A percentile compares a stretch with the other conserved stretches of the same genome.
phyloP scores from a whole-genome alignment of 495 filamentous ascomycete genomes.

The Tuber borchii region DNA sequence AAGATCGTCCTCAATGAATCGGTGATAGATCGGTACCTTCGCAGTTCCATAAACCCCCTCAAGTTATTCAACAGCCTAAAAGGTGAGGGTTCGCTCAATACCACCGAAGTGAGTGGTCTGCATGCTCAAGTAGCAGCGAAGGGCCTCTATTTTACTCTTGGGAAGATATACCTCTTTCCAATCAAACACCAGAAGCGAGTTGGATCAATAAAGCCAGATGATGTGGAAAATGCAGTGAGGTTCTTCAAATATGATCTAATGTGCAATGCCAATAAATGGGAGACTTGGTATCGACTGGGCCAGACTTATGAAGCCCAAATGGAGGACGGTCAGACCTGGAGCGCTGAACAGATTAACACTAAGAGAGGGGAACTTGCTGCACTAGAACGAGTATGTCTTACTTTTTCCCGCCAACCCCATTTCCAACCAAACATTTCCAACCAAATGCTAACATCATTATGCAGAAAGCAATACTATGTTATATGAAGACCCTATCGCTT shows the following conservation, averaged over 20 bases:
- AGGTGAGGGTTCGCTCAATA: constrained; percentile 61
- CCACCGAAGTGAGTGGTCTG: constrained; percentile 49
- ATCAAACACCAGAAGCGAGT: constrained; percentile 80
- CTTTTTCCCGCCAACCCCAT: not conserved
- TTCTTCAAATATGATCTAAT: constrained; percentile 83
- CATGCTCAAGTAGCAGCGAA: constrained; percentile 62
- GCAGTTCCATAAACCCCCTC: constrained; percentile 74
- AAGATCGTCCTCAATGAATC: constrained; percentile 38
- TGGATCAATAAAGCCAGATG: constrained; percentile 68
- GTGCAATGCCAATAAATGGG: constrained; percentile 78
- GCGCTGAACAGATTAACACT: constrained; percentile 92
- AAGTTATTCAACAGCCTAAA: constrained; percentile 68
- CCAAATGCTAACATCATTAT: too few relatives aligned
- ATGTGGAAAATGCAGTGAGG: constrained; percentile 72
- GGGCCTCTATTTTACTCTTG: constrained; percentile 88
- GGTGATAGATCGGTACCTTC: constrained; percentile 62
- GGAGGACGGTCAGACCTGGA: constrained; percentile 89
- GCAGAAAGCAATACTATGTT: constrained; percentile 75
- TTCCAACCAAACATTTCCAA: not conserved
- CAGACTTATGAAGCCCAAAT: constrained; percentile 87
- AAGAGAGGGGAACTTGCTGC: constrained; percentile 65
- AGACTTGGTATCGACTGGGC: constrained; percentile 89
- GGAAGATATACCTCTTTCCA: constrained; percentile 77
- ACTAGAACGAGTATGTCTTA: constrained; percentile 54
- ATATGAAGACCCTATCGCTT: constrained; percentile 77